Conservation (phyloP, 2,329 filamentous ascomycete genomes). For the Xylaria sp. region DNA sequence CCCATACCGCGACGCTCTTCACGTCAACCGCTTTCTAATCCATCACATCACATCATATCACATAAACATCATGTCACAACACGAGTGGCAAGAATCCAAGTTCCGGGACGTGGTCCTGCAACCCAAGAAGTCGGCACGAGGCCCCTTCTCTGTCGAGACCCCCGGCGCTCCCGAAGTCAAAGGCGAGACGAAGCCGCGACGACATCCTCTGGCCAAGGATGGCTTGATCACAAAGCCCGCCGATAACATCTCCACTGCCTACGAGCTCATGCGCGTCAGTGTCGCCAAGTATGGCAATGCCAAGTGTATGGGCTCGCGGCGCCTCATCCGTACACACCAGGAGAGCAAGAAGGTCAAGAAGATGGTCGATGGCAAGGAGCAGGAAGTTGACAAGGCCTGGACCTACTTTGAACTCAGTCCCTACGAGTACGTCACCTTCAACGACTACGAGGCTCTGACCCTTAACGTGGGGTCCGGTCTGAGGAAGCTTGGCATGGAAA, state of each 20-base stretch:
- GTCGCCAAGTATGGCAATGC: slow-evolving; percentile 73
- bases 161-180: slow-evolving; percentile 70
- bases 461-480: slow-evolving; percentile 76
- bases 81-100: slow-evolving; percentile 50
- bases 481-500: slow-evolving; percentile 76
- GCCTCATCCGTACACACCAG: slow-evolving; percentile 78
- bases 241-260: slow-evolving; percentile 76
- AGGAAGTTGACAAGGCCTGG: slow-evolving; percentile 88
- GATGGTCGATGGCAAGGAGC: slow-evolving; percentile 81
- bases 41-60: not conserved
- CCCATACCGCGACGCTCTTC: not conserved
- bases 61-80: slow-evolving; percentile 39
- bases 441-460: slow-evolving; percentile 78
- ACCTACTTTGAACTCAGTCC: slow-evolving; percentile 85
- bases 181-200: slow-evolving; percentile 80
- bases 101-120: slow-evolving; percentile 47
- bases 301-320: slow-evolving; percentile 75
- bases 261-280: slow-evolving; percentile 77
- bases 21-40: not conserved
- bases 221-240: slow-evolving; percentile 70
- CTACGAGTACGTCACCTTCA: slow-evolving; percentile 81
- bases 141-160: slow-evolving; percentile 76
- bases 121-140: slow-evolving; percentile 66
- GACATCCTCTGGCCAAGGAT: slow-evolving; percentile 71
- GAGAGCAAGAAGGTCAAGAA: slow-evolving; percentile 93